Conservation (phyloP, 2,329 filamentous ascomycete species). For the Trematosphaeria pertusa region DNA sequence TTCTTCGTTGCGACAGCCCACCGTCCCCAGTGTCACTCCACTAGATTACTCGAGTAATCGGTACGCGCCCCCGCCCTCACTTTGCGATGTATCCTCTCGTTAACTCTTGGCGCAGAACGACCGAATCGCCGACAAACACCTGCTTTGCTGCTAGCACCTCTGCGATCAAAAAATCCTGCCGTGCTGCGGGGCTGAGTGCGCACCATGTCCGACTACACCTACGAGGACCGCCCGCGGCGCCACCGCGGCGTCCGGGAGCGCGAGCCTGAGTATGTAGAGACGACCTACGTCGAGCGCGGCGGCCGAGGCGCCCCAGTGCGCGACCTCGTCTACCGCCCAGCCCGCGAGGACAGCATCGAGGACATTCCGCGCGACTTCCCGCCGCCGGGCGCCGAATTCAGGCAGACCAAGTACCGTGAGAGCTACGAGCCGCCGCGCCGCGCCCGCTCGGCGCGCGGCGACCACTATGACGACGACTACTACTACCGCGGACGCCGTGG, state of each 20-base stretch:
- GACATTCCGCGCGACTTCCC: conserved; percentile 86
- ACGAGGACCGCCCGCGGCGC: conserved; percentile 56
- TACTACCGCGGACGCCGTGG: conserved; percentile 52
- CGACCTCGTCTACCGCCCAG: conserved; percentile 58
- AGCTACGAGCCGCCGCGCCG: conserved; percentile 62
- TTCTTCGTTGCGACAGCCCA: conserved; percentile 32
- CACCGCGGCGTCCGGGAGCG: conserved; percentile 53
- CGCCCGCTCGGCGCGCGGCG: conserved; percentile 68
- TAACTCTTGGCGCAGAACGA: conserved; percentile 6
- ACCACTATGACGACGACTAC: conserved; percentile 61
- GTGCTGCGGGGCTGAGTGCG: conserved; percentile 5
- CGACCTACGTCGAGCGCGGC: conserved; percentile 59
- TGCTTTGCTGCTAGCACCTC: conserved; percentile 11
- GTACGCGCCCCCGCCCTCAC: conserved; percentile 10
- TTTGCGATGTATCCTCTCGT: too few relatives aligned
- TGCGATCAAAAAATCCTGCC: conserved; percentile 1
- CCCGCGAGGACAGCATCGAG: conserved; percentile 82
- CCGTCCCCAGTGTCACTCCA: conserved; percentile 17
- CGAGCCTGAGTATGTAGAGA: conserved; percentile 60
- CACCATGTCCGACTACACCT: conserved; percentile 59
- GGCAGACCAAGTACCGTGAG: conserved; percentile 57
- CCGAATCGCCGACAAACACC: neutral
- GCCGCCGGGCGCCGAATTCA: conserved; percentile 64
- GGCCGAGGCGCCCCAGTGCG: conserved; percentile 51
- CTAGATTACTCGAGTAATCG: conserved; percentile 15